Percentiles rank a stretch among this genome's conserved stretches.
Conservation (phyloP, 2,329 filamentous ascomycete species). For the Rasamsonia emersonii region DNA sequence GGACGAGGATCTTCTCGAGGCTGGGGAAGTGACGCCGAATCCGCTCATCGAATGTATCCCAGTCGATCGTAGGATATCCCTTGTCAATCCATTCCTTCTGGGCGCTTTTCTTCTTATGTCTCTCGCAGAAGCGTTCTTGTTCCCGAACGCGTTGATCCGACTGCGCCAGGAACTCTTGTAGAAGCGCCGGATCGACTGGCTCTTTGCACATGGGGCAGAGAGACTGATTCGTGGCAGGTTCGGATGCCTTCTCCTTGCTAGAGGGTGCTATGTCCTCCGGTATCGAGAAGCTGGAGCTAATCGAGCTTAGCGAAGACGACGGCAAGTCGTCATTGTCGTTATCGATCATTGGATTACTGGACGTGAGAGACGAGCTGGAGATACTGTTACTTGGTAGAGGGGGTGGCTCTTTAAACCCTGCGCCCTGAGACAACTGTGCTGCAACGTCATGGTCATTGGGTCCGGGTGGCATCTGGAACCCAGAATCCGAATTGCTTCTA, state of each 20-base stretch:
- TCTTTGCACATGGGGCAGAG: constrained; percentile 61
- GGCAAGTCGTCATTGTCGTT: constrained; percentile 11
- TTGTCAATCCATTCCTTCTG: constrained; percentile 40
- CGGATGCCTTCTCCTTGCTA: constrained; percentile 6
- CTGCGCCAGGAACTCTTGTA: constrained; percentile 44
- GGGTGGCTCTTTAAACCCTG: constrained; percentile 17
- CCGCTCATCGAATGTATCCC: constrained; percentile 52
- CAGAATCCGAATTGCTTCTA: background rate
- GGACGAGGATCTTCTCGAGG: constrained; percentile 53
- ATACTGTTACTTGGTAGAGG: constrained; percentile 14
- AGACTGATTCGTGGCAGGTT: constrained; percentile 14
- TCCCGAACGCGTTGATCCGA: constrained; percentile 27
- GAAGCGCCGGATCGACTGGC: constrained; percentile 45
- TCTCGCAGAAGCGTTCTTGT: constrained; percentile 50
- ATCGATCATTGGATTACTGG: constrained; percentile 14
- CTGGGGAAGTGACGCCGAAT: constrained; percentile 48
- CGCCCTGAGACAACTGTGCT: background rate
- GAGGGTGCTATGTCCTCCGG: constrained; percentile 10
- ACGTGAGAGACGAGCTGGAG: constrained; percentile 21
- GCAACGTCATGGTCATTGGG: constrained; percentile 1
- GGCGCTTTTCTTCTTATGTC: constrained; percentile 52
- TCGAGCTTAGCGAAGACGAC: constrained; percentile 23
- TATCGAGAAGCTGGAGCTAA: constrained; percentile 13
- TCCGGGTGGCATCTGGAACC: background rate
- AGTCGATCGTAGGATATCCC: constrained; percentile 64